phyloP scores from a whole-genome alignment of 1,284 basidiomycete genomes.

The Ganoderma lingzhi region DNA sequence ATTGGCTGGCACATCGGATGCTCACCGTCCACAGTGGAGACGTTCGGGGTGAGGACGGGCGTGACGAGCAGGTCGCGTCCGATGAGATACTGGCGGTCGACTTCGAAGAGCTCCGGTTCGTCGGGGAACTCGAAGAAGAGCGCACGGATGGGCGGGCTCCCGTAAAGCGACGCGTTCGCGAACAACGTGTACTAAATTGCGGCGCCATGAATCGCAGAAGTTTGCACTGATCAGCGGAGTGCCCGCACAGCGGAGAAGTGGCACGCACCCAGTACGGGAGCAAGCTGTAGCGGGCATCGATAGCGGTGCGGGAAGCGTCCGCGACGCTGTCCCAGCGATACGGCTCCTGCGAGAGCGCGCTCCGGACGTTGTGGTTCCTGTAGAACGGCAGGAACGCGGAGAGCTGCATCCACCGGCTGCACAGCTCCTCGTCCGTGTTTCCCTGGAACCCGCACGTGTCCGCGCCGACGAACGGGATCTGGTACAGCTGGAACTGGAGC shows the following conservation, averaged over 20 bases:
- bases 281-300: slow-evolving; percentile 69
- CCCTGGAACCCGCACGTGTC: slow-evolving; percentile 61
- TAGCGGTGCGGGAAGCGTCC: slow-evolving; percentile 75
- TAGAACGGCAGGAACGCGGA: slow-evolving; percentile 81
- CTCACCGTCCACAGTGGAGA: slow-evolving; percentile 58
- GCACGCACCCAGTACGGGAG: slow-evolving; percentile 74
- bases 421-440: slow-evolving; percentile 79
- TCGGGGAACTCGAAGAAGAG: slow-evolving; percentile 82
- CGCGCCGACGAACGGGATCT: slow-evolving; percentile 80
- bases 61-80: slow-evolving; percentile 77
- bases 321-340: slow-evolving; percentile 83
- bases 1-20: background rate
- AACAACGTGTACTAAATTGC: slow-evolving; percentile 72
- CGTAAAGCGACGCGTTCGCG: slow-evolving; percentile 67
- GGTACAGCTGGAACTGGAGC: slow-evolving; percentile 80
- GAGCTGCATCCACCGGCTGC: slow-evolving; percentile 85
- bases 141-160: slow-evolving; percentile 75
- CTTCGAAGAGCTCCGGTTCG: slow-evolving; percentile 66
- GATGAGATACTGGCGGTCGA: slow-evolving; percentile 78
- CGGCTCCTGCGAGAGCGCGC: slow-evolving; percentile 75
- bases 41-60: slow-evolving; percentile 73
- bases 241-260: background rate
- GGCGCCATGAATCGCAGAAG: background rate
- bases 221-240: background rate
- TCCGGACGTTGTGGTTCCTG: slow-evolving; percentile 71